These are phyloP conservation scores for Sphaceloma murrayae DNA, from an alignment of 2,329 filamentous ascomycete species.

Conservation along the genomic window DNA sequence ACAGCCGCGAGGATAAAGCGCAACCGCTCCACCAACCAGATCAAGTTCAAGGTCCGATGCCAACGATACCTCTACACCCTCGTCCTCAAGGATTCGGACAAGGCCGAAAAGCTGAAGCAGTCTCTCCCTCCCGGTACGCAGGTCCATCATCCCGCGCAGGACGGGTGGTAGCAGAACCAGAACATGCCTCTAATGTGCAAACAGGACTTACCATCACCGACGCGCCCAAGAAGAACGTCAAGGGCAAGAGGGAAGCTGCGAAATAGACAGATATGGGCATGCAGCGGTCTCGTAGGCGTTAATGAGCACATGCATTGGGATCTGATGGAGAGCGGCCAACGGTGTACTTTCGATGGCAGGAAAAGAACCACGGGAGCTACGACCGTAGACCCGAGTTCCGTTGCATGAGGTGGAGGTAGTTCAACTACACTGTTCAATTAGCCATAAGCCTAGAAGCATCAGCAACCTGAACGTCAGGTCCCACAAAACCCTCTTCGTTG, in stretches of 20 bases:
- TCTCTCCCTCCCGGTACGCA: conserved; percentile 86
- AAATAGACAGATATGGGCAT: not conserved
- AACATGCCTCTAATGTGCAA: conserved; percentile 22
- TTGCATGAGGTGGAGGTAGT: no score
- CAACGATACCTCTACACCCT: conserved; percentile 80
- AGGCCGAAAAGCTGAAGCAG: conserved; percentile 99
- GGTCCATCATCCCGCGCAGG: not conserved
- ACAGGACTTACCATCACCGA: conserved; percentile 51
- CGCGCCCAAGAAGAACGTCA: conserved; percentile 54
- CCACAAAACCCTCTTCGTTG: no score
- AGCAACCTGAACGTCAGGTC: no score
- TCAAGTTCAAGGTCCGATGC: conserved; percentile 99
- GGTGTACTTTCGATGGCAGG: no score
- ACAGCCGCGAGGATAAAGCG: conserved; percentile 59
- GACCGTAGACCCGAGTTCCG: no score
- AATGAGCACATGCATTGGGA: not conserved
- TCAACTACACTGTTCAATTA: no score
- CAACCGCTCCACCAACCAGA: conserved; percentile 78
- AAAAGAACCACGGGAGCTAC: no score
- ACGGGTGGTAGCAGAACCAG: not conserved
- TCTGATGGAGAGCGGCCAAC: not conserved
- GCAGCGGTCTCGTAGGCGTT: conserved; percentile 1
- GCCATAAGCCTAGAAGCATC: no score
- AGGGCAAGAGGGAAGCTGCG: conserved; percentile 37
- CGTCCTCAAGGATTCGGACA: conserved; percentile 95